Conservation (phyloP, 2,329 filamentous ascomycete species). For the Ilyonectria sp. region DNA sequence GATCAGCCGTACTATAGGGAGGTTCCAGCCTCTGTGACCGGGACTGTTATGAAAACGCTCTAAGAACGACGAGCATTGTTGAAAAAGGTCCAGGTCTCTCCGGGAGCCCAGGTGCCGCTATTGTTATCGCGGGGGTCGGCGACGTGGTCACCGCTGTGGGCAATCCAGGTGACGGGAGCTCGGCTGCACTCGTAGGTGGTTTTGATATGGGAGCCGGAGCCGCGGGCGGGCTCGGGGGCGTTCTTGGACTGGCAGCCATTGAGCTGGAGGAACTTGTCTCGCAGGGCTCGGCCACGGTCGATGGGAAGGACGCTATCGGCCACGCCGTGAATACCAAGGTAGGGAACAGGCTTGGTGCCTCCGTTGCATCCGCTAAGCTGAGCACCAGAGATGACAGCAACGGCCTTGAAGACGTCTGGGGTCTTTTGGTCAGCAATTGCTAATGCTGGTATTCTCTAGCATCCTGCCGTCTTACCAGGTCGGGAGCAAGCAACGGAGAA, state of each 20-base stretch:
- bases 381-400: conserved; percentile 54
- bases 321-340: conserved; percentile 57
- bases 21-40: conserved; percentile 2
- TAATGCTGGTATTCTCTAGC: conserved; percentile 9
- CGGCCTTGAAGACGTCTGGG: conserved; percentile 52
- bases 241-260: conserved; percentile 54
- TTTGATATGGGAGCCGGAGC: conserved; percentile 41
- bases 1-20: background rate
- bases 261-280: conserved; percentile 55
- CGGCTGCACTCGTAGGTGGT: conserved; percentile 49
- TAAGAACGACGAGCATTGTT: conserved; percentile 14
- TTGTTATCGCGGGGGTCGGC: conserved; percentile 37
- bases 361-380: conserved; percentile 54
- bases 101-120: conserved; percentile 38
- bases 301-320: conserved; percentile 56
- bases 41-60: conserved; percentile 6
- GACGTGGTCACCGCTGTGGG: conserved; percentile 46
- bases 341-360: conserved; percentile 57
- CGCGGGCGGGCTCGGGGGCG: conserved; percentile 40
- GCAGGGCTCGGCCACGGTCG: conserved; percentile 51
- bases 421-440: conserved; percentile 6
- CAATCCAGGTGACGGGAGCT: conserved; percentile 52
- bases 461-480: conserved; percentile 38
- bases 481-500: conserved; percentile 59
- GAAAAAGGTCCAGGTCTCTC: conserved; percentile 48